Conservation (phyloP, 305 asterid species). For the Rubia tinctorum region DNA sequence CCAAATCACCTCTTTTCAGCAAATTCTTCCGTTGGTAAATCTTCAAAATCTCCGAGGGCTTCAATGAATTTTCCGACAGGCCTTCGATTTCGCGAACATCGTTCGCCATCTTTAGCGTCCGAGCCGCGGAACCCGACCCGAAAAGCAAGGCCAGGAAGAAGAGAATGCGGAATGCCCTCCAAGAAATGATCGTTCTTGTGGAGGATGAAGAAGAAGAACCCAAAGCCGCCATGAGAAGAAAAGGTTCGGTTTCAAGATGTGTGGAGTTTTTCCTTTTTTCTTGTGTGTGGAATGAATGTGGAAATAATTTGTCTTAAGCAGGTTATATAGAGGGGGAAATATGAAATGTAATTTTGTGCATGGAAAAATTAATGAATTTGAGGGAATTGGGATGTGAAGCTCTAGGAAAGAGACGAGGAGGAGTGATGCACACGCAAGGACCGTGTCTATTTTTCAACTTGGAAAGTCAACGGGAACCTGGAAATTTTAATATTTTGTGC, state of each 20-base stretch:
- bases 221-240: constrained; percentile 18
- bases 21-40: constrained; percentile 9
- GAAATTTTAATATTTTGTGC: neutral
- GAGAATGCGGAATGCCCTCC: constrained; percentile 4
- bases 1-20: constrained; percentile 20
- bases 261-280: constrained; percentile 8
- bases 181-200: neutral
- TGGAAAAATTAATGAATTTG: constrained; percentile 15
- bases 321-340: neutral
- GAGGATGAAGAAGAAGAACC: constrained; percentile 15
- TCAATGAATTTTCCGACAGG: constrained; percentile 9
- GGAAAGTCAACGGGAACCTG: constrained; percentile 44
- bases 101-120: constrained; percentile 21
- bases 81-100: neutral
- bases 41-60: constrained; percentile 19
- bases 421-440: constrained; percentile 45
- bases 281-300: neutral
- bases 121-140: constrained; percentile 22
- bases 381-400: constrained; percentile 29
- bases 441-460: constrained; percentile 15
- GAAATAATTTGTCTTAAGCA: neutral
- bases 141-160: constrained; percentile 25
- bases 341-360: constrained; percentile 14
- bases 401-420: constrained; percentile 17
- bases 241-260: neutral